Evolutionary conservation across 1,284 basidiomycete species (phyloP), one percentile per base, ranked within the genome.

Genomic region (Trametes hirsuta): DNA sequence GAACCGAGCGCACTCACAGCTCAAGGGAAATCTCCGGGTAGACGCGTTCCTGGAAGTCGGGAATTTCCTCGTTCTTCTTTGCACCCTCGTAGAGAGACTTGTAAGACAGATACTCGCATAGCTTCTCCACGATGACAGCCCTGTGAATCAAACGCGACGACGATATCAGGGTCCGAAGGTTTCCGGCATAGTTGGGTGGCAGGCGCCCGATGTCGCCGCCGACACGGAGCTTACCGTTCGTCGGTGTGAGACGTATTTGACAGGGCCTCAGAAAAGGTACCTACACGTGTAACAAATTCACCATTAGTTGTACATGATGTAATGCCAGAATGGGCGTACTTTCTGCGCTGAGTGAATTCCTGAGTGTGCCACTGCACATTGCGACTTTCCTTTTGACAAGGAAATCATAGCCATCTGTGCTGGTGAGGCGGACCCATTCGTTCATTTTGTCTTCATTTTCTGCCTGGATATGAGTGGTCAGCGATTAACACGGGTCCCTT

Each of bases 31-130:
- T 84, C 73, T 94, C 93, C 2, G 91, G 90, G 0, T 85, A 84
- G 59, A 95, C 83, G 18, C 91, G 81, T 61, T 93, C 90, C 69
- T 83, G 78, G 64, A 93, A 89, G 62, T 94, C 91, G 18, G 92
- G 91, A 21, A 93, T 78, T 46, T 92, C 89, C 64, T 89, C 87
- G 63, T 86, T 62, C 51, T 63, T 89, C 2, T 80, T 74, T 0
- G 75, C 77, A 14, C 79, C 78, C 58, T 86, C 82, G 70, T 92
- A 91, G 59, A 87, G 77, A 0, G 84, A 78, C 75, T 90, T 92
- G 81, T 91, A 94, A 55, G 83, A 76, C 74, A 95, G 86, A 70
- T 93, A 95, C 72, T 95, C 93, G 41, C 89, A 80, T 35, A 94
- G 78, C 69, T 92, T 94, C 72, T 94, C 91, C 2, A 93, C 84